Base-by-base conservation (phyloP, 2,329 filamentous ascomycete genomes). In the Cercospora brassicicola region DNA sequence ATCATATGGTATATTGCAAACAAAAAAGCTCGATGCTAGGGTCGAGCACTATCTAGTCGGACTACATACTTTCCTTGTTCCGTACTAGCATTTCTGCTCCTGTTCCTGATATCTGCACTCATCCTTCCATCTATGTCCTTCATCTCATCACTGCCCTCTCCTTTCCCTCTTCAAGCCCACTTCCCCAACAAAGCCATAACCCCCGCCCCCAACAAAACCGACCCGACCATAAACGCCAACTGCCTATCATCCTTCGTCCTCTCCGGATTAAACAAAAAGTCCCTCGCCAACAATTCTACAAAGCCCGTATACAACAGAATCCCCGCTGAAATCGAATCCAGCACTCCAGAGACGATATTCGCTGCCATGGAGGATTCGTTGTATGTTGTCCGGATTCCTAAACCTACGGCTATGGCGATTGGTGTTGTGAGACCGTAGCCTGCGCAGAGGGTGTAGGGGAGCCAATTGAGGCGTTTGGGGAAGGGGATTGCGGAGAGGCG, bases 181-280 rank as follows among this genome's bases (percentile, higher is more conserved):
- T 94, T 91, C 2, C 92, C 93, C 31, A 96, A 82, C 69, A 95
- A 74, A 11, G 92, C 90, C 93, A 96, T 96, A 65, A 95, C 78
- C 81, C 77, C 76, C 0, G 91, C 91, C 62, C 88, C 88, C 59
- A 90, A 87, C 90, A 97, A 93, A 69, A 91, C 87, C 2, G 87
- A 87, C 79, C 91, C 93, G 81, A 97, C 95, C 91, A 97, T 94
- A 82, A 97, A 97, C 0, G 92, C 91, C 53, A 94, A 78, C 73
- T 92, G 85, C 80, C 96, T 93, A 76, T 96, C 93, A 0, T 94
- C 93, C 82, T 97, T 89, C 33, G 97, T 85, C 82, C 97, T 93
- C 9, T 97, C 92, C 6, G 97, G 84, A 11, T 90, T 87, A 74
- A 87, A 89, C 67, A 90, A 62, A 60, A 84, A 84, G 66, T 84